These are phyloP conservation scores for Nakazawaea wickerhamii DNA, from an alignment of 805 yeast genomes.

Conservation along the genomic window DNA sequence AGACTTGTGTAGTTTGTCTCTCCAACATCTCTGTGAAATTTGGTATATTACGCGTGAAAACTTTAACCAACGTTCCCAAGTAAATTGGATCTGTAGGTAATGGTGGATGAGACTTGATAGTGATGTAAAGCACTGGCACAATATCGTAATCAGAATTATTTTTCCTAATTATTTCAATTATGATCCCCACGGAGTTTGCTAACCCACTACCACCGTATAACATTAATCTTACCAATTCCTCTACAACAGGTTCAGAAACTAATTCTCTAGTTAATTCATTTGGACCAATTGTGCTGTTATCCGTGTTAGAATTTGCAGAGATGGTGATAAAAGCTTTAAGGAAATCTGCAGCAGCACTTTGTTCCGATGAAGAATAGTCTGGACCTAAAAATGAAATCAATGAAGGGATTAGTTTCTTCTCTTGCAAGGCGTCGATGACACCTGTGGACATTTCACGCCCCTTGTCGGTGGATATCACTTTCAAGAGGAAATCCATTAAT, in stretches of 20 bases:
- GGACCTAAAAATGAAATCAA: constrained; percentile 70
- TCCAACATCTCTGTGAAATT: constrained; percentile 60
- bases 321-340: constrained; percentile 90
- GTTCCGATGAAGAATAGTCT: constrained; percentile 60
- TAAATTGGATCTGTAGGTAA: constrained; percentile 89
- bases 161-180: constrained; percentile 90
- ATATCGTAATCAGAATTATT: constrained; percentile 94
- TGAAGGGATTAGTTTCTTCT: constrained; percentile 68
- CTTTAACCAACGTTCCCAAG: constrained; percentile 75
- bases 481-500: constrained; percentile 84
- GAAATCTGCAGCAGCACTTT: constrained; percentile 93
- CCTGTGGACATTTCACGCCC: constrained; percentile 80
- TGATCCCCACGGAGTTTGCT: constrained; percentile 90
- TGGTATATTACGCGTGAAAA: constrained; percentile 72
- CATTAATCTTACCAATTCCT: constrained; percentile 69
- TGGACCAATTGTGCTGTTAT: constrained; percentile 92
- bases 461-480: constrained; percentile 89
- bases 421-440: constrained; percentile 67
- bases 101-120: constrained; percentile 88
- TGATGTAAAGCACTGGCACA: constrained; percentile 76
- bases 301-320: constrained; percentile 87
- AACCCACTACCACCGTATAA: constrained; percentile 80
- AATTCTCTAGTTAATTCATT: constrained; percentile 89
- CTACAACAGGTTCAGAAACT: constrained; percentile 68
- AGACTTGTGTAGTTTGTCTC: constrained; percentile 28